Evolutionary conservation across 805 yeast genomes (phyloP), one percentile per base, ranked within the genome.

Genomic region (Lipomyces chichibuensis): DNA sequence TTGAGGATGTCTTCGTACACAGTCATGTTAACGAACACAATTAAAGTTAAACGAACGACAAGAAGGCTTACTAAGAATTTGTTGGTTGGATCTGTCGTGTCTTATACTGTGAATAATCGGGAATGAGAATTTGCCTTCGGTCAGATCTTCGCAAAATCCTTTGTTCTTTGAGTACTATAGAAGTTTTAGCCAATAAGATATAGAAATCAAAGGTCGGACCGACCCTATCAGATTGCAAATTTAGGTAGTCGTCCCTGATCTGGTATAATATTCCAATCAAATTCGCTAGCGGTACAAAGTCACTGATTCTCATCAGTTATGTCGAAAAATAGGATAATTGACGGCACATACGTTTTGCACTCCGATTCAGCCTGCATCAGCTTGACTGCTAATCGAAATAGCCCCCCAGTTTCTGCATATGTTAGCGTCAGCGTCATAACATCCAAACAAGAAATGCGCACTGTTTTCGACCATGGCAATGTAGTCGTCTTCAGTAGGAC

Each of bases 91-190:
- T 1, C 73, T 67, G 59, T 80, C 80, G 46, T 75, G 72, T 23
- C 80, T 74, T 1, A 89, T 77, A 3, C 88, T 83, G 76, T 91
- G 95, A 20, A 93, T 84, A 1, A 93, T 86, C 0, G 97, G 97
- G 69, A 91, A 89, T 0, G 97, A 91, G 67, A 89, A 85, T 77
- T 92, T 93, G 0, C 97, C 97, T 76, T 93, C 97, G 0, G 92
- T 86, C 37, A 93, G 83, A 75, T 93, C 98, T 73, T 93, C 97
- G 62, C 91, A 86, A 69, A 84, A 84, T 1, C 96, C 97, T 82
- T 91, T 90, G 75, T 86, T 87, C 59, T 82, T 79, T n/a, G 79
- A 78, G 65, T 86, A 81, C 11, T 78, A 77, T 29, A 80, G 2
- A 11, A n/a, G 14, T 39, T 27, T 54, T 53, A 43, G 39, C 14